A percentile compares a stretch with the other conserved stretches of the same genome.
Evolutionary conservation across 495 filamentous ascomycete species (phyloP).

Genomic region (Sabuloglossum arenarium): DNA sequence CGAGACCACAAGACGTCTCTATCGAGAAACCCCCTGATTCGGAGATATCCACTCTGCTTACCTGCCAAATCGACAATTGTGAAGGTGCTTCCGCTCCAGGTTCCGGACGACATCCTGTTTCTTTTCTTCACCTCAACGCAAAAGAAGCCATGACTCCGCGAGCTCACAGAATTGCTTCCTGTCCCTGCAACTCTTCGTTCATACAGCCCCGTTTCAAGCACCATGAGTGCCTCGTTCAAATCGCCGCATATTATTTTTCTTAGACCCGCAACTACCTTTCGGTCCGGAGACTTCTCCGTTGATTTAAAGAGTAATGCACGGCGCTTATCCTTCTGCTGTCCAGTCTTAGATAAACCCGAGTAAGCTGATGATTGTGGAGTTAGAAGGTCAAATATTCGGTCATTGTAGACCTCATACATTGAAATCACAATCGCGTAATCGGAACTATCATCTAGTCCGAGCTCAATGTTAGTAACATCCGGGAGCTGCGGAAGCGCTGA

Average conservation of each 20-base stretch:
- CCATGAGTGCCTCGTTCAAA: slow-evolving; percentile 70
- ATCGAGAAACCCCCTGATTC: not conserved
- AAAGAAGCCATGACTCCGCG: slow-evolving; percentile 90
- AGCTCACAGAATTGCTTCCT: slow-evolving; percentile 70
- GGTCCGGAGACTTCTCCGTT: slow-evolving; percentile 62
- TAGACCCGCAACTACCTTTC: slow-evolving; percentile 80
- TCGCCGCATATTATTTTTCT: slow-evolving; percentile 75
- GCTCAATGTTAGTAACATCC: slow-evolving; percentile 44
- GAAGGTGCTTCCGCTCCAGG: slow-evolving; percentile 63
- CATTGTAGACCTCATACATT: slow-evolving; percentile 99
- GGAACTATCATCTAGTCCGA: slow-evolving; percentile 45
- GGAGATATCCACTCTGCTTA: slow-evolving; percentile 12
- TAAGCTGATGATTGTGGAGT: slow-evolving; percentile 22
- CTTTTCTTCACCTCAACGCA: slow-evolving; percentile 86
- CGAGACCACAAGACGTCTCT: not conserved
- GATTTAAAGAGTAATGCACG: slow-evolving; percentile 70
- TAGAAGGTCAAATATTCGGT: slow-evolving; percentile 87
- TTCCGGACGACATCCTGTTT: slow-evolving; percentile 27
- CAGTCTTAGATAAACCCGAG: slow-evolving; percentile 20
- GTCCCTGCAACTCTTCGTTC: slow-evolving; percentile 82
- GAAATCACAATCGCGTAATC: slow-evolving; percentile 82
- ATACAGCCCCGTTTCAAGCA: slow-evolving; percentile 74
- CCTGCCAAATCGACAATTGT: slow-evolving; percentile 88
- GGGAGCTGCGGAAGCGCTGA: slow-evolving; percentile 49
- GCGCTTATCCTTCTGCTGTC: slow-evolving; percentile 43